Percentiles rank a stretch among this genome's conserved stretches.
Evolutionary conservation across 257 asterid species (phyloP).

Genomic region (Solanum raphanifolium): DNA sequence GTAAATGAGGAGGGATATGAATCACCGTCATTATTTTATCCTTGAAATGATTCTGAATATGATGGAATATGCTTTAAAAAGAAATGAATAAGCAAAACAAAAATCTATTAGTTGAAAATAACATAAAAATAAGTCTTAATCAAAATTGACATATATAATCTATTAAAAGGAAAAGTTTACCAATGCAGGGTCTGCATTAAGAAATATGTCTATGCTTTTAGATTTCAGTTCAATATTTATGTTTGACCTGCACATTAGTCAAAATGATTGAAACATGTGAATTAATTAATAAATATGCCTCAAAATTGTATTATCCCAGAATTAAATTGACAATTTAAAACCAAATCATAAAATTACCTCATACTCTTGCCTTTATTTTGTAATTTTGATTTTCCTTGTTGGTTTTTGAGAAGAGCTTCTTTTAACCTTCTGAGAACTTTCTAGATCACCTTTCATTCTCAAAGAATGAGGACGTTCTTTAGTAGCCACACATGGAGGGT

Average conservation of each 20-base stretch:
- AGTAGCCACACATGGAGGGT: neutral
- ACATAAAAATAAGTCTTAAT: neutral
- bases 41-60: neutral
- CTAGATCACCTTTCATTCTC: neutral
- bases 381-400: neutral
- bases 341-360: neutral
- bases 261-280: too few relatives aligned
- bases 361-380: too few relatives aligned
- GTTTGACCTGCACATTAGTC: too few relatives aligned
- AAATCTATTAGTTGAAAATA: neutral
- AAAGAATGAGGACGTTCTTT: neutral
- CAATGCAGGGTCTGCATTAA: neutral
- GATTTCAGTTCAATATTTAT: too few relatives aligned
- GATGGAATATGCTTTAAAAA: neutral
- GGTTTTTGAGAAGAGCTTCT: neutral
- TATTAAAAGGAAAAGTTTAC: neutral
- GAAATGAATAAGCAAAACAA: neutral
- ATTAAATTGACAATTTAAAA: too few relatives aligned
- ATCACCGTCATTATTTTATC: neutral
- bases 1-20: neutral
- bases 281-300: neutral
- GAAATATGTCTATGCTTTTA: too few relatives aligned
- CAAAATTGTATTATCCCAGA: too few relatives aligned
- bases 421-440: too few relatives aligned
- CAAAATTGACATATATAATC: neutral